Base-by-base conservation (phyloP, 2,329 filamentous ascomycete species). In the Aspergillus oerlinghausenensis region DNA sequence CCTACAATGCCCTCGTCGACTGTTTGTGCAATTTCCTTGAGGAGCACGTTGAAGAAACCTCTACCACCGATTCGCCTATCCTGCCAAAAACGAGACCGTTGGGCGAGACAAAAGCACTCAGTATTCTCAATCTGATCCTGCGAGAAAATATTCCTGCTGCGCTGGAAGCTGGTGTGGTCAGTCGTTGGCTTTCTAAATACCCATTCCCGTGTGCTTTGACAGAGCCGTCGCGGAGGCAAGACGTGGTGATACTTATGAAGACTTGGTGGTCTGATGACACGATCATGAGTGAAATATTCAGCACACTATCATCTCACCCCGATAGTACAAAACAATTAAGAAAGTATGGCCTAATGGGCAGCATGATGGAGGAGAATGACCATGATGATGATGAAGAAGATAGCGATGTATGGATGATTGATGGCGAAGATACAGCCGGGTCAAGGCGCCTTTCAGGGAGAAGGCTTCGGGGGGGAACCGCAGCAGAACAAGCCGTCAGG, bases 171-270 rank as follows among this genome's bases (percentile, higher is more conserved):
- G 80, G 81, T 6, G 84, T 92, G 60, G 80, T 92, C 42, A 85
- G 87, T 58, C 84, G 83, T 55, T 92, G 89, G 89, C 80, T 92
- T n/a, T 82, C 79, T 35, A 85, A 83, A 64, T 90, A 92, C 69
- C 82, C 84, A 7, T 92, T 80, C 51, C 77, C 88, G 78, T 88
- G 88, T 21, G 75, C 79, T 19, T 73, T 73, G 1, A 73, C 80
- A 2, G 79, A 82, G 54, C 81, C 85, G 53, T 71, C 73, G 23
- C 72, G 72, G 28, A 68, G 69, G 43, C 70, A 69, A 50, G 74
- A 77, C 57, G 70, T 77, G 25, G 69, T 75, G 10, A 65, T 70
- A 21, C 67, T 77, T 0, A 74, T 77, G 67, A 73, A 73, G 52
- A 69, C 69, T 19, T 77, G 73, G 70, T 74, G 70, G 66, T 63